phyloP scores from a whole-genome alignment of 176 grass and related monocot species.

The Cenchrus fungigraminus region DNA sequence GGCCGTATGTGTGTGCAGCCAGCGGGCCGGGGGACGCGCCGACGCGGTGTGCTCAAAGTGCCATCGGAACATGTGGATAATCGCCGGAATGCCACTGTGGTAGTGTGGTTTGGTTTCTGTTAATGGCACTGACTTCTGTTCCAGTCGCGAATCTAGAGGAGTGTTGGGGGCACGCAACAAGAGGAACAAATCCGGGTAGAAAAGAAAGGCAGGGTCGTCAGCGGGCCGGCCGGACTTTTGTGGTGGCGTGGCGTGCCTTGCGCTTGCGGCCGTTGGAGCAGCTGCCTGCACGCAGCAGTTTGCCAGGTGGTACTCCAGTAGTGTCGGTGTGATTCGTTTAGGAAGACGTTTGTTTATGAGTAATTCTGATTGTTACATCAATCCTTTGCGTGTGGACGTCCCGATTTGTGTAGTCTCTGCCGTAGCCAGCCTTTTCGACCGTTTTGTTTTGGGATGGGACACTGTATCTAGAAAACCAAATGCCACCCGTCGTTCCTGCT shows the following conservation, averaged over 20 bases:
- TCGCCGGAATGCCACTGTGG: not conserved
- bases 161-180: not conserved
- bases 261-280: not conserved
- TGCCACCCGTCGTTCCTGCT: too few relatives aligned
- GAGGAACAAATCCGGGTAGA: not conserved
- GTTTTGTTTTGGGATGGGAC: too few relatives aligned
- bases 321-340: conserved; percentile 11
- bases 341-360: too few relatives aligned
- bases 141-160: conserved; percentile 28
- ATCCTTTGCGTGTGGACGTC: not conserved
- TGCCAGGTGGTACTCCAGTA: not conserved
- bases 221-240: conserved; percentile 16
- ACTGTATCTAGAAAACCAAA: too few relatives aligned
- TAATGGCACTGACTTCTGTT: not conserved
- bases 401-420: not conserved
- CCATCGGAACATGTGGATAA: not conserved
- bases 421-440: not conserved
- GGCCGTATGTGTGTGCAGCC: not conserved
- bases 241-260: conserved; percentile 21
- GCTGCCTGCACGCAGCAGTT: not conserved
- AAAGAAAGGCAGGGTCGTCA: not conserved
- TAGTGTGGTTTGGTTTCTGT: not conserved
- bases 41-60: too few relatives aligned
- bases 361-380: not conserved
- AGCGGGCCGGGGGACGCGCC: too few relatives aligned